phyloP scores from a whole-genome alignment of 768 basidiomycete species.

The Lactarius deliciosus region DNA sequence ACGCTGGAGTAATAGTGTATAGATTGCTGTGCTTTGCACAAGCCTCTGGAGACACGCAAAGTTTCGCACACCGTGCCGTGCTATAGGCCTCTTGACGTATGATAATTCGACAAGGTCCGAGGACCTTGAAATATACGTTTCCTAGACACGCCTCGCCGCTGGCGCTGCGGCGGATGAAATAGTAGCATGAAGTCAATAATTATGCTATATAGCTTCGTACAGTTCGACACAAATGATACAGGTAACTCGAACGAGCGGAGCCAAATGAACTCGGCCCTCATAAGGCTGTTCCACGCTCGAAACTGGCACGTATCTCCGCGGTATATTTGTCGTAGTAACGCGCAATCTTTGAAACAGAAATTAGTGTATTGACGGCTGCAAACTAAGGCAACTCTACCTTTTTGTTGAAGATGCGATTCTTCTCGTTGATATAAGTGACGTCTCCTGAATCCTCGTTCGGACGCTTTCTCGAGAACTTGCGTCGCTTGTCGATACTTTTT shows the following conservation, averaged over 20 bases:
- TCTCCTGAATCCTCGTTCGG: constrained; percentile 92
- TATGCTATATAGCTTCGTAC: constrained; percentile 2
- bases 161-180: not conserved
- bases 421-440: constrained; percentile 99
- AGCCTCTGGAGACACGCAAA: not conserved
- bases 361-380: not conserved
- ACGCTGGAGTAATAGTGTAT: no score
- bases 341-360: constrained; percentile 65
- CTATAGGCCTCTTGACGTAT: not conserved
- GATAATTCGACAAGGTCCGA: not conserved
- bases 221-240: constrained; percentile 23
- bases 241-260: not conserved
- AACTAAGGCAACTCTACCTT: constrained; percentile 53
- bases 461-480: constrained; percentile 87
- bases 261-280: constrained; percentile 37
- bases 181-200: not conserved
- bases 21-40: not conserved
- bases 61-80: not conserved
- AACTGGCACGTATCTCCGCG: constrained; percentile 92
- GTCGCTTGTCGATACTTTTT: constrained; percentile 80
- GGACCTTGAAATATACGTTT: not conserved
- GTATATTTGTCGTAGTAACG: constrained; percentile 98
- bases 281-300: constrained; percentile 94
- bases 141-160: not conserved
- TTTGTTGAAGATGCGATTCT: constrained; percentile 97